These are phyloP conservation scores for Teratosphaeria viscida DNA, from an alignment of 2,329 filamentous ascomycete species.

Conservation along the genomic window DNA sequence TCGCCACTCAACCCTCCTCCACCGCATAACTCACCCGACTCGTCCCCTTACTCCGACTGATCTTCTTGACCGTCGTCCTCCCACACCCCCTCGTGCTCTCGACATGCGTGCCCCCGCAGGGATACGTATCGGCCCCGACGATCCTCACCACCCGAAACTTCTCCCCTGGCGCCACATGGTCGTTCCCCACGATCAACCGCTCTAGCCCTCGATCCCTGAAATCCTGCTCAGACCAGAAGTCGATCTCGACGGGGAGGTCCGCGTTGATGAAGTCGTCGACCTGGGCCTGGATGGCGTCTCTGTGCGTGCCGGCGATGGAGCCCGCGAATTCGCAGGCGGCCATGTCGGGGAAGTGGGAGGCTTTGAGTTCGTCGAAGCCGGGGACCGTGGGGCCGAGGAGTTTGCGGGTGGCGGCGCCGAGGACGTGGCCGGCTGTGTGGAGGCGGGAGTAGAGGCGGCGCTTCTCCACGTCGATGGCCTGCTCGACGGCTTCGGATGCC, in stretches of 20 bases:
- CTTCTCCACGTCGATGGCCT: constrained; percentile 51
- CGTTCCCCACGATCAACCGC: constrained; percentile 33
- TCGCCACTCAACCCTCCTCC: neutral
- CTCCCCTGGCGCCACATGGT: constrained; percentile 30
- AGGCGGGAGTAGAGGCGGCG: constrained; percentile 55
- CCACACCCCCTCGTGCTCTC: constrained; percentile 48
- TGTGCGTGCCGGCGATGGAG: constrained; percentile 53
- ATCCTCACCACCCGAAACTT: constrained; percentile 60
- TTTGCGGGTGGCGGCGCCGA: constrained; percentile 55
- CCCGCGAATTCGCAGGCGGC: constrained; percentile 60
- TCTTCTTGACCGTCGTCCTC: constrained; percentile 55
- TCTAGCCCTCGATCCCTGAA: constrained; percentile 46
- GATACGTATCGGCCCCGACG: constrained; percentile 57
- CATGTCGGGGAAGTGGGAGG: constrained; percentile 58
- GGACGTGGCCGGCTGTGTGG: constrained; percentile 64
- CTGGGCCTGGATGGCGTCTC: constrained; percentile 50
- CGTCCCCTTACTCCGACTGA: constrained; percentile 52
- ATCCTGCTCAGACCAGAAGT: constrained; percentile 58
- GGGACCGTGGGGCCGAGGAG: constrained; percentile 40
- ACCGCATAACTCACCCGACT: constrained; percentile 45
- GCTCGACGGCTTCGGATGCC: constrained; percentile 35
- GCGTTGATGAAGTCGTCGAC: constrained; percentile 49
- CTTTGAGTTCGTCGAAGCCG: constrained; percentile 57
- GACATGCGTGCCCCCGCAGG: constrained; percentile 68
- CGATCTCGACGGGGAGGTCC: constrained; percentile 50